Evolutionary conservation across 768 basidiomycete species (phyloP).

Genomic region (Lepiota brunneoincarnata): DNA sequence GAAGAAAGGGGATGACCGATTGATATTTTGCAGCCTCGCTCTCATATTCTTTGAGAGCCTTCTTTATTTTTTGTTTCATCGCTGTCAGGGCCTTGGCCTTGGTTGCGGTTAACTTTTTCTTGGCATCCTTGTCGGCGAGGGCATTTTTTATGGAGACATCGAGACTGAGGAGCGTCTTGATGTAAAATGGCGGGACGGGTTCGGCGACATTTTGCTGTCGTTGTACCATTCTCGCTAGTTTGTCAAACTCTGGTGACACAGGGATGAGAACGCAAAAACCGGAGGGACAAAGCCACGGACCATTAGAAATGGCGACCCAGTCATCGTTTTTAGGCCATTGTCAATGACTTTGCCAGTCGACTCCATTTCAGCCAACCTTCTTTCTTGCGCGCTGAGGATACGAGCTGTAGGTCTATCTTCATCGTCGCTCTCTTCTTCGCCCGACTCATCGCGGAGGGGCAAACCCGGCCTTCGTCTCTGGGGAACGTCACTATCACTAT

Average conservation of each 20-base stretch:
- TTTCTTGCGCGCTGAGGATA: constrained; percentile 89
- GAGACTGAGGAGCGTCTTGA: constrained; percentile 70
- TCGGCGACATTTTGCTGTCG: constrained; percentile 84
- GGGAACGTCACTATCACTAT: constrained; percentile 48
- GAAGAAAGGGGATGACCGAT: constrained; percentile 49
- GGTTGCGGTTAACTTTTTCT: constrained; percentile 95
- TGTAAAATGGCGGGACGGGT: constrained; percentile 83
- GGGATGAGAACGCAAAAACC: constrained; percentile 20
- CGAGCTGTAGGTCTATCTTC: constrained; percentile 68
- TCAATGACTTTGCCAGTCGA: constrained; percentile 87
- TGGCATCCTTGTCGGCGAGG: constrained; percentile 82
- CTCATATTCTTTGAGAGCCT: constrained; percentile 87
- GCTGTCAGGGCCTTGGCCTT: constrained; percentile 93
- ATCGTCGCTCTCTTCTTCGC: constrained; percentile 55
- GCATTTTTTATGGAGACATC: constrained; percentile 75
- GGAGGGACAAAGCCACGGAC: constrained; percentile 32
- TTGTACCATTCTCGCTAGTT: constrained; percentile 86
- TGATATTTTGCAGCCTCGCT: constrained; percentile 74
- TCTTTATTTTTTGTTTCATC: constrained; percentile 98
- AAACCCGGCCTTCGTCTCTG: constrained; percentile 25
- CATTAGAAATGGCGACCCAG: constrained; percentile 89
- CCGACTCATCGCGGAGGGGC: constrained; percentile 24
- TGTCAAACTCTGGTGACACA: constrained; percentile 75
- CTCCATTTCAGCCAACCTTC: constrained; percentile 94
- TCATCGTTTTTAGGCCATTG: constrained; percentile 95